A percentile compares a stretch with the other conserved stretches of the same genome.
These are phyloP conservation scores for Buddleja alternifolia DNA, from an alignment of 257 asterid genomes.

Conservation along the genomic window DNA sequence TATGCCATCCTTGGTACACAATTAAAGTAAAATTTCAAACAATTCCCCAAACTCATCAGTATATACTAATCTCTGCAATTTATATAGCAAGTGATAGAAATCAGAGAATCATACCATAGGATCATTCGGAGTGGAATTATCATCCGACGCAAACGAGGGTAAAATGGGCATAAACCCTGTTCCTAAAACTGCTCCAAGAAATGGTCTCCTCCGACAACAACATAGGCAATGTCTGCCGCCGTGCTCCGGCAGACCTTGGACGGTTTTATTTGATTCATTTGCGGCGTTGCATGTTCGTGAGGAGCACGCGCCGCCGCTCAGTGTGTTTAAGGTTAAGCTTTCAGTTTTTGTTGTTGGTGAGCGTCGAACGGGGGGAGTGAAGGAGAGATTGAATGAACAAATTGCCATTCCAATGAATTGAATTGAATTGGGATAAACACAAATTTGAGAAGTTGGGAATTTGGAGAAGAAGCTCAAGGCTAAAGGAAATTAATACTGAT, in stretches of 20 bases:
- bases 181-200: conserved; percentile 51
- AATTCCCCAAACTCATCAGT: not conserved
- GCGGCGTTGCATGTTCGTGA: conserved; percentile 27
- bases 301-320: not conserved
- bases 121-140: conserved; percentile 40
- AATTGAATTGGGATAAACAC: too few relatives aligned
- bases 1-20: not conserved
- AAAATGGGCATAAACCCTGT: conserved; percentile 44
- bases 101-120: conserved; percentile 44
- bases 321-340: conserved; percentile 24
- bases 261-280: conserved; percentile 28
- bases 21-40: conserved; percentile 3
- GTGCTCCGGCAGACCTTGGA: conserved; percentile 25
- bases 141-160: conserved; percentile 50
- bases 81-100: not conserved
- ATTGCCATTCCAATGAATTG: conserved; percentile 21
- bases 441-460: too few relatives aligned
- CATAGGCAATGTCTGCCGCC: conserved; percentile 50
- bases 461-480: too few relatives aligned
- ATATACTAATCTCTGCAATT: not conserved
- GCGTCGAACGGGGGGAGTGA: conserved; percentile 27
- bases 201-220: conserved; percentile 56
- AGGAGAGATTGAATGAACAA: conserved; percentile 28
- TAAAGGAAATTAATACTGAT: too few relatives aligned
- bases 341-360: not conserved